Evolutionary conservation across 768 basidiomycete species (phyloP).

Genomic region (Chalciporus piperatus): DNA sequence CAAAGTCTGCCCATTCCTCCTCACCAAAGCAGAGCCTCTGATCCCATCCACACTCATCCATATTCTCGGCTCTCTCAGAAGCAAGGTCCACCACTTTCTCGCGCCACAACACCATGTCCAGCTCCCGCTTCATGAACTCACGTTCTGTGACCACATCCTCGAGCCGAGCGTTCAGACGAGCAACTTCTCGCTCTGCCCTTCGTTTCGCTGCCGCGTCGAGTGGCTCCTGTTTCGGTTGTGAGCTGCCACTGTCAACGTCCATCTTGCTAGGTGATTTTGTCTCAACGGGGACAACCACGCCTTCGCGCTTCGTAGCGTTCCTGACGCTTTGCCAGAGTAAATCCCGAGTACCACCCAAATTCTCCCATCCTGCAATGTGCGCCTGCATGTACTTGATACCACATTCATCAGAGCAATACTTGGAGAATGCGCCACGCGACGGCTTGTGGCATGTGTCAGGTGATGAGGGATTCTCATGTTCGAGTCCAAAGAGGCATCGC

Average conservation of each 20-base stretch:
- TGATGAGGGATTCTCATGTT: slow-evolving; percentile 60
- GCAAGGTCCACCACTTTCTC: slow-evolving; percentile 68
- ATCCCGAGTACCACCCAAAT: slow-evolving; percentile 60
- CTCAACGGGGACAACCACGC: slow-evolving; percentile 52
- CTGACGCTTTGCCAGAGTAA: slow-evolving; percentile 75
- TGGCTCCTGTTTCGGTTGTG: slow-evolving; percentile 5
- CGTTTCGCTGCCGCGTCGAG: slow-evolving; percentile 38
- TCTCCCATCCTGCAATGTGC: slow-evolving; percentile 60
- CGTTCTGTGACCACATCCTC: slow-evolving; percentile 57
- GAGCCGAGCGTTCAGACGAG: slow-evolving; percentile 51
- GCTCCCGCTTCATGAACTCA: slow-evolving; percentile 62
- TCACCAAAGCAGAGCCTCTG: slow-evolving; percentile 81
- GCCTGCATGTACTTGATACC: slow-evolving; percentile 71
- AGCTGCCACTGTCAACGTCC: slow-evolving; percentile 13
- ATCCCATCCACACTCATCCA: slow-evolving; percentile 86
- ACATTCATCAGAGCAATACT: slow-evolving; percentile 90
- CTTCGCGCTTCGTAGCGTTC: slow-evolving; percentile 66
- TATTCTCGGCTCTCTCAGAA: slow-evolving; percentile 57
- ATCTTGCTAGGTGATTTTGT: slow-evolving; percentile 26
- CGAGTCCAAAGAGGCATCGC: slow-evolving; percentile 70
- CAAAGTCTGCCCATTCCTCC: slow-evolving; percentile 72
- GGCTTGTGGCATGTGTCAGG: slow-evolving; percentile 75
- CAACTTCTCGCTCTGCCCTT: slow-evolving; percentile 55
- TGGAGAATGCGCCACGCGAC: slow-evolving; percentile 78
- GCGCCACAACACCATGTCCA: slow-evolving; percentile 70